phyloP scores from a whole-genome alignment of 108 stramenopile genomes.

The Thalassiosira profunda region DNA sequence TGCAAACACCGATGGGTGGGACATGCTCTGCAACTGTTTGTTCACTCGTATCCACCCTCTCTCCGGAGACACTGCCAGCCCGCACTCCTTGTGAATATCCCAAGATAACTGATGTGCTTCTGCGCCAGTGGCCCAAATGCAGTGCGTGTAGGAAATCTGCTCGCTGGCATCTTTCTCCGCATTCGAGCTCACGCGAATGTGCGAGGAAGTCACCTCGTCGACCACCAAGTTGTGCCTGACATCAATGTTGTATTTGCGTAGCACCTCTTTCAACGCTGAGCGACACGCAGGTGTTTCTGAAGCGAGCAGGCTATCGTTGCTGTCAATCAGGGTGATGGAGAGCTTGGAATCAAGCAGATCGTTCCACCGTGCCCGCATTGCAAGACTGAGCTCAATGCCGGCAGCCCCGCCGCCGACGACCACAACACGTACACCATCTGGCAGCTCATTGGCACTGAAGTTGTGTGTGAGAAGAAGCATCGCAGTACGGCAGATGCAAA shows the following conservation, averaged over 20 bases:
- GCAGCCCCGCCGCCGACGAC: constrained; percentile 98
- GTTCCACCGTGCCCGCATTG: constrained; percentile 74
- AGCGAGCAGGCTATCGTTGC: constrained; percentile 61
- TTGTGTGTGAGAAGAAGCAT: not conserved
- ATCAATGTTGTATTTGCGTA: constrained; percentile 64
- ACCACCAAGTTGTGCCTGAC: constrained; percentile 57
- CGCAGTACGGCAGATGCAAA: not conserved
- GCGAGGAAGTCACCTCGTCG: constrained; percentile 41
- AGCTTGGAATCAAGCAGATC: constrained; percentile 39
- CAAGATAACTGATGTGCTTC: constrained; percentile 63
- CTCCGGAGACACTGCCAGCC: constrained; percentile 56
- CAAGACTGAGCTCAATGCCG: constrained; percentile 94
- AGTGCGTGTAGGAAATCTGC: constrained; percentile 66
- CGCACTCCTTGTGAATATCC: constrained; percentile 47
- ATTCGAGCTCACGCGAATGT: constrained; percentile 48
- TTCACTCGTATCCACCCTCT: constrained; percentile 89
- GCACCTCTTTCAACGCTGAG: constrained; percentile 33
- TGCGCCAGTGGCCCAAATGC: constrained; percentile 91
- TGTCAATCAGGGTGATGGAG: constrained; percentile 69
- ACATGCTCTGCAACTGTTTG: constrained; percentile 72
- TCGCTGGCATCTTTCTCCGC: constrained; percentile 31
- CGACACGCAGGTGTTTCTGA: constrained; percentile 60
- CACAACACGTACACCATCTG: constrained; percentile 50
- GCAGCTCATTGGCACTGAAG: not conserved
- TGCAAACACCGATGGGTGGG: constrained; percentile 85